Evolutionary conservation across 257 asterid species (phyloP).

Genomic region (Linderniella brevidens): DNA sequence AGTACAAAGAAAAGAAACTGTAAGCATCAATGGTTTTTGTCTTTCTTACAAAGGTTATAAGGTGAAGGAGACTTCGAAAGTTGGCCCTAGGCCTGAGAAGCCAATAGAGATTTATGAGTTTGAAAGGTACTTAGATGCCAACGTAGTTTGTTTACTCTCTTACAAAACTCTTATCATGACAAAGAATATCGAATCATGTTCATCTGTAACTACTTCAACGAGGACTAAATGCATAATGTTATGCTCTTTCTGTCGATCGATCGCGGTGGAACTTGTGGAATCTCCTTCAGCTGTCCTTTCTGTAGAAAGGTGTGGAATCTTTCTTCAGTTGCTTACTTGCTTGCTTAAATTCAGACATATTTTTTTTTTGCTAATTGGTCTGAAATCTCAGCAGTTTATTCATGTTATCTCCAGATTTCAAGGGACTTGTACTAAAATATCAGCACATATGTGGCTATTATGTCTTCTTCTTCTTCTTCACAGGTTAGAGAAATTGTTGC

Average conservation of each 20-base stretch:
- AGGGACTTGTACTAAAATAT: too few species aligned
- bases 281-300: slow-evolving; percentile 77
- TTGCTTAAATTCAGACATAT: too few species aligned
- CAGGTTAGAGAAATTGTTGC: slow-evolving; percentile 91
- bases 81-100: slow-evolving; percentile 88
- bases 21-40: background rate
- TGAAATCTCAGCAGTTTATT: slow-evolving; percentile 3
- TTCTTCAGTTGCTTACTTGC: slow-evolving; percentile 1
- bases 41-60: slow-evolving; percentile 48
- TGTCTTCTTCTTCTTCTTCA: too few species aligned
- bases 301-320: slow-evolving; percentile 63
- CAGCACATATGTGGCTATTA: too few species aligned
- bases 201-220: slow-evolving; percentile 11
- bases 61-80: slow-evolving; percentile 70
- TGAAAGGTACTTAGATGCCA: slow-evolving; percentile 46
- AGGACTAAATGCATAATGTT: slow-evolving; percentile 19
- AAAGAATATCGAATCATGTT: background rate
- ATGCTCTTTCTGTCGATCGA: slow-evolving; percentile 18
- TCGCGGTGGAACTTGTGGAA: slow-evolving; percentile 24
- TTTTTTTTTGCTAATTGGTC: too few species aligned
- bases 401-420: too few species aligned
- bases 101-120: slow-evolving; percentile 85
- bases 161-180: background rate
- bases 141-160: slow-evolving; percentile 4
- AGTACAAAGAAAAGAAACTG: too few species aligned